These are phyloP conservation scores for Agrocybe pediades DNA, from an alignment of 768 basidiomycete genomes.

Conservation along the genomic window DNA sequence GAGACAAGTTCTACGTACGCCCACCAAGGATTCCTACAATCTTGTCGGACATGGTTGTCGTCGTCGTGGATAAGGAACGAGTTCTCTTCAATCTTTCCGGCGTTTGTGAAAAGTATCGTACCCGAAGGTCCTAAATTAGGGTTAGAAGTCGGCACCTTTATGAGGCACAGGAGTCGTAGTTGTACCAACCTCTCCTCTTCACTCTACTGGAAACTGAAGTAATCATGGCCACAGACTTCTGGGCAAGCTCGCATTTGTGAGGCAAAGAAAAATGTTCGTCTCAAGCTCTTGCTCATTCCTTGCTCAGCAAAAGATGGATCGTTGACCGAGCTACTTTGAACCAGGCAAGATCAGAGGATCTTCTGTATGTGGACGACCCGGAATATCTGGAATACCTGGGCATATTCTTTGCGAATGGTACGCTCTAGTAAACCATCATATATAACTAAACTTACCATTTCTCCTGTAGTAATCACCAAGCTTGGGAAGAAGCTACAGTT, in stretches of 20 bases:
- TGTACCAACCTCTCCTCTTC: too few relatives aligned
- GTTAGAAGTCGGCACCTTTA: too few relatives aligned
- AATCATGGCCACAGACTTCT: slow-evolving; percentile 87
- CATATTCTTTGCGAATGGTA: slow-evolving; percentile 89
- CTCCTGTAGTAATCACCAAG: slow-evolving; percentile 71
- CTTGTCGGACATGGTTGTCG: slow-evolving; percentile 43
- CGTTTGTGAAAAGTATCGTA: too few relatives aligned
- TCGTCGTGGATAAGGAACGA: too few relatives aligned
- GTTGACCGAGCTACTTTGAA: slow-evolving; percentile 77
- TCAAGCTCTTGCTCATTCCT: slow-evolving; percentile 16
- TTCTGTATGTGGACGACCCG: slow-evolving; percentile 75
- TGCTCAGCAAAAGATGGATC: slow-evolving; percentile 85
- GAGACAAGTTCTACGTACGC: slow-evolving; percentile 33
- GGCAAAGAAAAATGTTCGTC: slow-evolving; percentile 27
- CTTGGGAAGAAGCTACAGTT: slow-evolving; percentile 82
- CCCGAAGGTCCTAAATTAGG: too few relatives aligned
- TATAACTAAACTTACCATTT: not conserved
- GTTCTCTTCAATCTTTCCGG: too few relatives aligned
- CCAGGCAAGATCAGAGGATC: slow-evolving; percentile 76
- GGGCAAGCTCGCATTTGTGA: slow-evolving; percentile 90
- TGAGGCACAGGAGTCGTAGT: too few relatives aligned
- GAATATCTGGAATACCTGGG: slow-evolving; percentile 79
- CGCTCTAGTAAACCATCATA: slow-evolving; percentile 9
- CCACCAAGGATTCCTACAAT: slow-evolving; percentile 54
- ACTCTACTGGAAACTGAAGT: too few relatives aligned